phyloP scores from a whole-genome alignment of 1,284 basidiomycete genomes.

The Flammula alnicola region DNA sequence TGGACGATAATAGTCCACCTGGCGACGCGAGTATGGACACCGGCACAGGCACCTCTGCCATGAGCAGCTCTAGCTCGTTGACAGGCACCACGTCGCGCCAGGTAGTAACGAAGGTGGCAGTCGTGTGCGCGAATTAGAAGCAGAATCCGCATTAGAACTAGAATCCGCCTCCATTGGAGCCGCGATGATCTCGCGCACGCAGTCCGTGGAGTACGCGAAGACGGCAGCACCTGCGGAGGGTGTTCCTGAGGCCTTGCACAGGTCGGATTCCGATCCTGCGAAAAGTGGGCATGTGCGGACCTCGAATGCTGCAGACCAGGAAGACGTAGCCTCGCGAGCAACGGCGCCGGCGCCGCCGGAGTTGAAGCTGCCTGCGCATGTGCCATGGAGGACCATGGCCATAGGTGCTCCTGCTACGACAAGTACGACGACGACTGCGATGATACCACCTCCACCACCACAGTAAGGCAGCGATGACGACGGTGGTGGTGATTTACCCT shows the following conservation, averaged over 20 bases:
- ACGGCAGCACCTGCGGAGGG: background rate
- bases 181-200: conserved; percentile 23
- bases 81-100: too few species aligned
- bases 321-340: background rate
- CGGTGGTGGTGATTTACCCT: too few species aligned
- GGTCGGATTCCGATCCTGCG: background rate
- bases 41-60: too few species aligned
- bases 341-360: background rate
- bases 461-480: too few species aligned
- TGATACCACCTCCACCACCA: too few species aligned
- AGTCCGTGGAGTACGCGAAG: conserved; percentile 21
- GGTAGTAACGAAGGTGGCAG: background rate
- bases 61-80: too few species aligned
- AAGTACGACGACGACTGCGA: too few species aligned
- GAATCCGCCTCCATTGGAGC: background rate
- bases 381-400: conserved; percentile 7
- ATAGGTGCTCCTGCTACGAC: too few species aligned
- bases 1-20: too few species aligned
- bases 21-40: too few species aligned
- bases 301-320: background rate
- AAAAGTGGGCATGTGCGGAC: background rate
- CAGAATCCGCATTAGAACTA: background rate
- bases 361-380: conserved; percentile 2
- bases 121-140: background rate
- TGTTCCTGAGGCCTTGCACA: background rate